Conservation (phyloP, 2,329 filamentous ascomycete genomes). For the Ophioceras dolichostomum region DNA sequence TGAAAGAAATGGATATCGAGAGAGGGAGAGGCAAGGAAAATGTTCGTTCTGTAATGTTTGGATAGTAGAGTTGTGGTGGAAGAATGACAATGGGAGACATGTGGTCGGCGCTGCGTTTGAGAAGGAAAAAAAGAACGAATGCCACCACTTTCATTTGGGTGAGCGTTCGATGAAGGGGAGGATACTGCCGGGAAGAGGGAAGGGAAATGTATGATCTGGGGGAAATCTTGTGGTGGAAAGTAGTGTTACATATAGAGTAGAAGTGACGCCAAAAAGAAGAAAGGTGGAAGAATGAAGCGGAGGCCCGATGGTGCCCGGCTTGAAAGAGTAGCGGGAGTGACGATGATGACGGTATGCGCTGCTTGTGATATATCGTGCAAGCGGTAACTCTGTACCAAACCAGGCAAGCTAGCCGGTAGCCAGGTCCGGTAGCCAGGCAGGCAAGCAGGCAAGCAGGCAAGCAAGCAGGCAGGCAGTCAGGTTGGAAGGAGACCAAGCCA, state of each 20-base stretch:
- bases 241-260: not conserved
- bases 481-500: no score
- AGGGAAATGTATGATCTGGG: not conserved
- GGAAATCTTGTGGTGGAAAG: not conserved
- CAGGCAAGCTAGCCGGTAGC: not conserved
- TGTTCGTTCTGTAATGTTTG: no score
- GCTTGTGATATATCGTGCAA: not conserved
- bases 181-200: not conserved
- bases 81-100: no score
- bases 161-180: not conserved
- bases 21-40: no score
- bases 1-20: no score
- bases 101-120: no score
- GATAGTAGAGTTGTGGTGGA: no score
- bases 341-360: not conserved
- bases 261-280: not conserved
- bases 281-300: not conserved
- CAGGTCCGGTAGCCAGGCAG: no score
- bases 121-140: no score
- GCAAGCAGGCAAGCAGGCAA: no score
- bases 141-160: no score
- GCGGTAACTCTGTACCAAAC: not conserved
- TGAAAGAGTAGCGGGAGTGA: not conserved
- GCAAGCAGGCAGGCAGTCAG: no score
- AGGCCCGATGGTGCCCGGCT: not conserved